These are phyloP conservation scores for Fusarium sp. DNA, from an alignment of 2,329 filamentous ascomycete genomes.

Conservation along the genomic window DNA sequence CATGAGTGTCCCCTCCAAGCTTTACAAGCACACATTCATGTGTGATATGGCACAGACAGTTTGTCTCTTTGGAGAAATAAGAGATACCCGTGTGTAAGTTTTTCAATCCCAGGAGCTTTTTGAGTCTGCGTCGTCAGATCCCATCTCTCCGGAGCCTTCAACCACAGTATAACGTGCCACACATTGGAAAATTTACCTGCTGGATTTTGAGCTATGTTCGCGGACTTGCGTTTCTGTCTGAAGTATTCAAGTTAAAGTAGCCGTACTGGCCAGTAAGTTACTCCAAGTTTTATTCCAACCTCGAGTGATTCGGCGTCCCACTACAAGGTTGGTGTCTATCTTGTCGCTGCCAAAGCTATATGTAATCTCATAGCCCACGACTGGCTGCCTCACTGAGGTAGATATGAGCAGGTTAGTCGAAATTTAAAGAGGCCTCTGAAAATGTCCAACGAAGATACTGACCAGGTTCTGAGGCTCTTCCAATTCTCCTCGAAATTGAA, in stretches of 20 bases:
- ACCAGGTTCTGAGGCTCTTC: neutral
- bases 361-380: conserved; percentile 76
- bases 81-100: conserved; percentile 74
- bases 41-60: conserved; percentile 74
- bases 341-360: conserved; percentile 78
- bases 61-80: conserved; percentile 74
- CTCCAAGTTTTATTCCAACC: conserved; percentile 68
- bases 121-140: conserved; percentile 59
- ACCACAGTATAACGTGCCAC: neutral
- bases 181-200: conserved; percentile 79
- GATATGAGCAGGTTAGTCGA: conserved; percentile 71
- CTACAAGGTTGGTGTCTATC: conserved; percentile 74
- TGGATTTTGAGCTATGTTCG: conserved; percentile 72
- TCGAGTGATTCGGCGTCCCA: conserved; percentile 70
- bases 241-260: conserved; percentile 68
- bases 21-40: conserved; percentile 59
- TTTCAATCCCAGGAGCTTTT: conserved; percentile 69
- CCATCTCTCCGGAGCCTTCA: neutral
- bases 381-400: conserved; percentile 76
- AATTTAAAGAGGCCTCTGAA: conserved; percentile 76
- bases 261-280: conserved; percentile 76
- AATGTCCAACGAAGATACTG: conserved; percentile 66
- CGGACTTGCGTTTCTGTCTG: conserved; percentile 66
- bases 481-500: neutral
- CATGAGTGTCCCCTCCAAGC: conserved; percentile 72